These are phyloP conservation scores for Yarrowia sp. DNA, from an alignment of 805 yeast species.

Conservation along the genomic window DNA sequence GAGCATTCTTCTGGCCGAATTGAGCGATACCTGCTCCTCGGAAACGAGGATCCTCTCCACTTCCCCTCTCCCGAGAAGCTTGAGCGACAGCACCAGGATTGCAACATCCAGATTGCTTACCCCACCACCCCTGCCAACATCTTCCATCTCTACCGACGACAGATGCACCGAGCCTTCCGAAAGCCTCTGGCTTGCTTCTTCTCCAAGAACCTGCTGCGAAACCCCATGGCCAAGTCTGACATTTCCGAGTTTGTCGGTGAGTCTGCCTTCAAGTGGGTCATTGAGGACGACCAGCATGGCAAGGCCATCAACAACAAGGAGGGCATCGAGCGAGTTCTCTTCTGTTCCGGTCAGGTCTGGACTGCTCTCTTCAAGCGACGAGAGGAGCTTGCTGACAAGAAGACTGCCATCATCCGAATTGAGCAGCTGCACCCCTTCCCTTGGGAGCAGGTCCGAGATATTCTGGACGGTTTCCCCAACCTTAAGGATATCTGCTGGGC, in stretches of 20 bases:
- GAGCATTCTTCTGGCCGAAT: conserved; percentile 98
- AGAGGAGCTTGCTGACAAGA: conserved; percentile 66
- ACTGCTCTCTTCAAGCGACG: conserved; percentile 90
- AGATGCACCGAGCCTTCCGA: conserved; percentile 98
- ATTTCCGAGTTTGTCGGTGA: conserved; percentile 85
- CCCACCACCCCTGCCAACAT: conserved; percentile 97
- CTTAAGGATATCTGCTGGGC: conserved; percentile 89
- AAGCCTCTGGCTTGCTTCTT: conserved; percentile 74
- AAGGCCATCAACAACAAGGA: conserved; percentile 70
- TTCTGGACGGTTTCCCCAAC: conserved; percentile 74
- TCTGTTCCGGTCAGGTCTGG: conserved; percentile 91
- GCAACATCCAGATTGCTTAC: conserved; percentile 96
- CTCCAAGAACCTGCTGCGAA: conserved; percentile 92
- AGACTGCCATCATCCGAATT: conserved; percentile 81
- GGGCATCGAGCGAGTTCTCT: conserved; percentile 81
- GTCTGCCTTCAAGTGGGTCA: conserved; percentile 90
- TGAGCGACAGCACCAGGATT: conserved; percentile 97
- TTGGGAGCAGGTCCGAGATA: conserved; percentile 84
- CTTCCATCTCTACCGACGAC: conserved; percentile 97
- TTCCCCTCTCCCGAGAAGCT: conserved; percentile 90
- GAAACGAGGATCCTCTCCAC: conserved; percentile 91
- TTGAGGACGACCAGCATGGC: conserved; percentile 87
- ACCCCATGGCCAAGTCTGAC: conserved; percentile 90
- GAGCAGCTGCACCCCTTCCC: conserved; percentile 99
- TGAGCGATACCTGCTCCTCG: conserved; percentile 92